A percentile compares a stretch with the other conserved stretches of the same genome.
Evolutionary conservation across 2,329 filamentous ascomycete genomes (phyloP).

Genomic region (Colletotrichum sidae): DNA sequence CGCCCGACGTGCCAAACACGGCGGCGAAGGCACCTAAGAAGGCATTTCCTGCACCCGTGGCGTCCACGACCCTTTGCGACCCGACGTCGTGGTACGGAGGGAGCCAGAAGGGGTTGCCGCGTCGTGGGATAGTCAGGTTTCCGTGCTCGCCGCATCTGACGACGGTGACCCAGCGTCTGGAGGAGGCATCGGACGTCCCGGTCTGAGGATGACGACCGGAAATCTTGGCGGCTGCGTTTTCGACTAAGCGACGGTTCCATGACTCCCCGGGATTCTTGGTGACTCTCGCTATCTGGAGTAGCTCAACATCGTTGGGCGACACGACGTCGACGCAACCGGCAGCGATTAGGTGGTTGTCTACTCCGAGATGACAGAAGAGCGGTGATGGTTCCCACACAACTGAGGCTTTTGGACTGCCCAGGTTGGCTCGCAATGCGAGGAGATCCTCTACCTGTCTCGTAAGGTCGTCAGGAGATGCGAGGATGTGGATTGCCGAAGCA

Average conservation of each 20-base stretch:
- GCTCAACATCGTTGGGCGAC: slow-evolving; percentile 12
- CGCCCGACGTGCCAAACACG: not conserved
- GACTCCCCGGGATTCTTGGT: not conserved
- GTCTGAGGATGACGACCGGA: not conserved
- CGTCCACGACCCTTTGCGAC: not conserved
- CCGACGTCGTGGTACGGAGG: slow-evolving; percentile 20
- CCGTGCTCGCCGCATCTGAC: slow-evolving; percentile 19
- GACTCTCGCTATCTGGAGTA: not conserved
- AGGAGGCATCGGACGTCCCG: accelerated
- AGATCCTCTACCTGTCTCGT: not conserved
- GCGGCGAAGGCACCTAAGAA: slow-evolving; percentile 24
- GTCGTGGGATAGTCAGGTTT: slow-evolving; percentile 1
- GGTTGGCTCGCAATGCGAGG: not conserved
- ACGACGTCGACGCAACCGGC: not conserved
- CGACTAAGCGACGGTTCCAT: not conserved
- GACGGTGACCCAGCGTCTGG: not conserved
- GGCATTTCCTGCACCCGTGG: slow-evolving; percentile 16
- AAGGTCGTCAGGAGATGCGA: slow-evolving; percentile 1
- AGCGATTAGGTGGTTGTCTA: not conserved
- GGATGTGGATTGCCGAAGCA: slow-evolving; percentile 2
- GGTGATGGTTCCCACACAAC: slow-evolving; percentile 28
- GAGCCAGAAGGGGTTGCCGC: slow-evolving; percentile 3
- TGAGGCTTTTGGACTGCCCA: accelerated
- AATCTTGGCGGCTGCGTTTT: not conserved
- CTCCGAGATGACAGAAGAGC: not conserved